Evolutionary conservation across 225 moss, liverwort and hornwort species (phyloP).

Genomic region (Takakia lepidozioides): DNA sequence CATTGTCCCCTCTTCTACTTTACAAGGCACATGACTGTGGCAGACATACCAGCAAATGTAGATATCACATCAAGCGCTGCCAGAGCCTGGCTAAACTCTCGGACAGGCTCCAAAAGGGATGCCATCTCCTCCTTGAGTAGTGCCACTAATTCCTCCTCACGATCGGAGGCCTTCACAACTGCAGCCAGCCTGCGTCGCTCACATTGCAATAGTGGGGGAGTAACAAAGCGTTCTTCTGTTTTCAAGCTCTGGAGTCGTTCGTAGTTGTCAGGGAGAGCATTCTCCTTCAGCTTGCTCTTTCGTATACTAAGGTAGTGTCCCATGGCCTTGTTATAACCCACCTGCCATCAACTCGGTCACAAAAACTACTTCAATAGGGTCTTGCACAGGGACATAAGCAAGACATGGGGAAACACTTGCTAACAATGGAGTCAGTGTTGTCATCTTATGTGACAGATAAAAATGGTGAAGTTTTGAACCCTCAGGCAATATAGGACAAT

Average conservation of each 20-base stretch:
- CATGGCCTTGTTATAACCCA: constrained; percentile 45
- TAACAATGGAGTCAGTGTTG: too few species aligned
- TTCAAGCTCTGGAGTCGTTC: constrained; percentile 59
- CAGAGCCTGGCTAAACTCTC: constrained; percentile 52
- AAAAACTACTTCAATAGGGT: too few species aligned
- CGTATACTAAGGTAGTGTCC: constrained; percentile 59
- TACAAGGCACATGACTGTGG: too few species aligned
- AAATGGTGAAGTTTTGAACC: too few species aligned
- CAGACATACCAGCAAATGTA: constrained; percentile 70
- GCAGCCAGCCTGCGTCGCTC: constrained; percentile 46
- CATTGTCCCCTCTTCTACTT: too few species aligned
- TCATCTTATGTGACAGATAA: too few species aligned
- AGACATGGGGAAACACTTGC: too few species aligned
- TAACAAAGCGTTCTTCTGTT: constrained; percentile 63
- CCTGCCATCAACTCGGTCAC: constrained; percentile 27
- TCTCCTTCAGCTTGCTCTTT: constrained; percentile 52
- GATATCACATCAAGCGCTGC: constrained; percentile 63
- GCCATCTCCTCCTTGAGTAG: constrained; percentile 49
- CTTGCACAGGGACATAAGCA: too few species aligned
- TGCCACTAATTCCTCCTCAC: constrained; percentile 53
- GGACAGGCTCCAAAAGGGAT: constrained; percentile 42
- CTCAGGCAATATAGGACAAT: too few species aligned
- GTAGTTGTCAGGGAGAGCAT: constrained; percentile 42
- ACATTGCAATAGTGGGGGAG: constrained; percentile 44
- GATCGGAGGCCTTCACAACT: constrained; percentile 40